Evolutionary conservation across 495 filamentous ascomycete genomes (phyloP), one percentile per base, ranked within the genome.

Genomic region (Xanthoparmelia taractica): DNA sequence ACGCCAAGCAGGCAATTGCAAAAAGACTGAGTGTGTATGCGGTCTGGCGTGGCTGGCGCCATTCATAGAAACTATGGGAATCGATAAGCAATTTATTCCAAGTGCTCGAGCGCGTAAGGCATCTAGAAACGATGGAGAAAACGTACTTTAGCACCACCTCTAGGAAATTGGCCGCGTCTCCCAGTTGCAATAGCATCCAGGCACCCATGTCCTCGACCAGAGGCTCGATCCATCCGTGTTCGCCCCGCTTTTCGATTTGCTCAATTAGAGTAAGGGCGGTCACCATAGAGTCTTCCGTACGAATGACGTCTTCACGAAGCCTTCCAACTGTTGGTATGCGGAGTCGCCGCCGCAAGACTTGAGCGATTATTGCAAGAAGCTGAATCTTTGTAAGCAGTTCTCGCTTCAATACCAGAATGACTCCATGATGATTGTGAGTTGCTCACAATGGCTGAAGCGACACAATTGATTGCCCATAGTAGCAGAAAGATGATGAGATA

Each of bases 11-110:
- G n/a, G 64, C 37, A 43, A 8, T 43, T 29, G 40, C 60, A 27
- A 75, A 48, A n/a, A 74, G 37, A 18, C 55, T 47, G 31, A 77
- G 70, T 2, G 72, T 67, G 36, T 47, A 36, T 1, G 67, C 34
- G 15, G 76, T 76, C 1, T 68, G 64, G 20, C 31, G 47, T 1
- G 74, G 74, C 29, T 61, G 56, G 11, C 69, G 67, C 71, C 75
- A 78, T 64, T 77, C 73, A 40, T 73, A 76, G 64, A 76, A 76
- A 50, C 74, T 78, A 47, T 20, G 41, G 18, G 41, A 43, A 43
- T 43, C 41, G 41, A 43, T n/a, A 4, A 43, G 41, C 41, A 20
- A 43, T 43, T 43, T 12, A n/a, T 20, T 43, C 38, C 41, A 43
- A 43, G 41, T 43, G 18, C 41, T 43, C 18, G 18, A 43, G 41